These are phyloP conservation scores for Curvularia sp. DNA, from an alignment of 2,329 filamentous ascomycete genomes.

Conservation along the genomic window DNA sequence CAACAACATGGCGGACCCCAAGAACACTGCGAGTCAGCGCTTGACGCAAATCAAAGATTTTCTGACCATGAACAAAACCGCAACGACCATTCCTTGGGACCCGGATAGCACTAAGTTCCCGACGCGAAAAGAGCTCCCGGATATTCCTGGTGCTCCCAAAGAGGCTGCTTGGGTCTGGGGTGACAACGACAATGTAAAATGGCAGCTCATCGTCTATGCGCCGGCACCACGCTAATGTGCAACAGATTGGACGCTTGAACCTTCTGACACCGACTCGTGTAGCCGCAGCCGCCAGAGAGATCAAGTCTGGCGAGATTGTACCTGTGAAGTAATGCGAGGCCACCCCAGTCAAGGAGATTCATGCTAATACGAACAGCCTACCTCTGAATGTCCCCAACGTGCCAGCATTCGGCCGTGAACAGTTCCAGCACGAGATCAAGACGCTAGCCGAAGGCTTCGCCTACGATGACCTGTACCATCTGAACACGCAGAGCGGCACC, in stretches of 20 bases:
- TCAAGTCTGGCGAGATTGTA: conserved; percentile 63
- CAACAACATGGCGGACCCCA: conserved; percentile 43
- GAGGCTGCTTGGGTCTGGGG: conserved; percentile 69
- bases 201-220: background rate
- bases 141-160: conserved; percentile 59
- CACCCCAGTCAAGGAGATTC: background rate
- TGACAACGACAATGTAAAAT: conserved; percentile 57
- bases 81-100: conserved; percentile 61
- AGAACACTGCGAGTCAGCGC: conserved; percentile 44
- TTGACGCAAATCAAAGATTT: conserved; percentile 56
- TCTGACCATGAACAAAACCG: conserved; percentile 55
- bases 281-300: conserved; percentile 60
- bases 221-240: background rate
- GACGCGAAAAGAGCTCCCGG: conserved; percentile 60
- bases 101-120: conserved; percentile 62
- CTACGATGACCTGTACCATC: conserved; percentile 54
- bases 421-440: conserved; percentile 64
- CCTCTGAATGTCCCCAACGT: conserved; percentile 61
- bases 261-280: conserved; percentile 64
- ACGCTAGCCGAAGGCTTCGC: conserved; percentile 42
- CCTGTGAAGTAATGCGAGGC: conserved; percentile 58
- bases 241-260: conserved; percentile 60
- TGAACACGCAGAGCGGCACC: conserved; percentile 56
- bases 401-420: conserved; percentile 61
- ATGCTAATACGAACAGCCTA: conserved; percentile 48